These are phyloP conservation scores for Rubroshorea leprosula DNA, from an alignment of 345 rosid species.

Conservation along the genomic window DNA sequence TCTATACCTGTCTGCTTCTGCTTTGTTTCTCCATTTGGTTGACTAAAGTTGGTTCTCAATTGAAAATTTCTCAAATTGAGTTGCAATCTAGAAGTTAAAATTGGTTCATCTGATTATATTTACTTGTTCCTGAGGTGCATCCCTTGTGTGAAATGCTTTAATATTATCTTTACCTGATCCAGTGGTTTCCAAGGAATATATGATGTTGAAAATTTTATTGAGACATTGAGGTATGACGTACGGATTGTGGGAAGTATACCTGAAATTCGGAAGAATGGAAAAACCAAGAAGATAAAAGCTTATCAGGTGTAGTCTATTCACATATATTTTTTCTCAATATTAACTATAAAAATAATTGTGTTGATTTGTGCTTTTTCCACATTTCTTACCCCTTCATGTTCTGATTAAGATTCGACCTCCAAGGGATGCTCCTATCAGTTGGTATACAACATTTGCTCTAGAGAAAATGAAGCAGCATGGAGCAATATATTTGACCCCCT, in stretches of 20 bases:
- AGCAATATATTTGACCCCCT: slow-evolving; percentile 94
- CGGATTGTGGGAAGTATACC: slow-evolving; percentile 84
- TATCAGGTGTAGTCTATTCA: slow-evolving; percentile 50
- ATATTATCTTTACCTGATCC: slow-evolving; percentile 14
- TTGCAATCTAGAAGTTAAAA: too few species aligned
- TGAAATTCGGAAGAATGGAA: slow-evolving; percentile 79
- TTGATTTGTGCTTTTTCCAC: neutral
- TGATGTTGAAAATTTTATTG: slow-evolving; percentile 89
- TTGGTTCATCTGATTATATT: too few species aligned
- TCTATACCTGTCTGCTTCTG: too few species aligned
- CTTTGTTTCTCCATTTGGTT: too few species aligned
- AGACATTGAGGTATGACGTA: slow-evolving; percentile 75
- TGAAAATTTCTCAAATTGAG: too few species aligned
- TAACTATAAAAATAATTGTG: too few species aligned
- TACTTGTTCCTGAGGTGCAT: neutral
- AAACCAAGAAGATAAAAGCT: slow-evolving; percentile 80
- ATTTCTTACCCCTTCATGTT: slow-evolving; percentile 4
- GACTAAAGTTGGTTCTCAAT: too few species aligned
- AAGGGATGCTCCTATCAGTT: slow-evolving; percentile 87
- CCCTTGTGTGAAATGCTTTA: slow-evolving; percentile 4
- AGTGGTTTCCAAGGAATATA: slow-evolving; percentile 97
- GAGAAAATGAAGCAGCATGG: slow-evolving; percentile 88
- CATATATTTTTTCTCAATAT: neutral
- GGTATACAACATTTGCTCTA: slow-evolving; percentile 81
- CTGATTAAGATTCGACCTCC: slow-evolving; percentile 70